A percentile compares a stretch with the other conserved stretches of the same genome.
phyloP scores from a whole-genome alignment of 1,139 yeast genomes.

The Hyphopichia wangnamkhiaoensis region DNA sequence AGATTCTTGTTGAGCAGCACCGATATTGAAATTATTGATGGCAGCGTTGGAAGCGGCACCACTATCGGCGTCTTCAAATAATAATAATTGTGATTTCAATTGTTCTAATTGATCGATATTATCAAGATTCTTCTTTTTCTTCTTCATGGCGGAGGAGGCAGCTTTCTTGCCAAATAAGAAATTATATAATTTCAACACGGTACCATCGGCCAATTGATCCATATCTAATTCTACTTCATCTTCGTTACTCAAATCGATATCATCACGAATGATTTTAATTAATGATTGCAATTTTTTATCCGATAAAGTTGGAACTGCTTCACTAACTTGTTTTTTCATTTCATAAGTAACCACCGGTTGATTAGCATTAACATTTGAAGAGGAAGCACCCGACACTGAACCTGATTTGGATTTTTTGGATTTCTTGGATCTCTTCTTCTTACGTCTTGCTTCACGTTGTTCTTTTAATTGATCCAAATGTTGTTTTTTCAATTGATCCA shows the following conservation, averaged over 20 bases:
- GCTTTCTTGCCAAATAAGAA: conserved; percentile 66
- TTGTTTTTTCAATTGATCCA: conserved; percentile 74
- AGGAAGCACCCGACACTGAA: conserved; percentile 5
- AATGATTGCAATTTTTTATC: conserved; percentile 85
- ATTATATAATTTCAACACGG: conserved; percentile 81
- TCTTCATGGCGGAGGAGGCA: conserved; percentile 32
- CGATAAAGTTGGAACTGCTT: conserved; percentile 74
- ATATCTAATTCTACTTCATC: conserved; percentile 90
- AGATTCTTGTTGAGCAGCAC: conserved; percentile 37
- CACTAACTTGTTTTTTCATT: conserved; percentile 94
- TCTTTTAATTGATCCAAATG: conserved; percentile 59
- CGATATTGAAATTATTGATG: conserved; percentile 27
- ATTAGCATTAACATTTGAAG: conserved; percentile 10
- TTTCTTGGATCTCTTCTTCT: conserved; percentile 47
- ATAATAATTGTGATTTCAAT: conserved; percentile 78
- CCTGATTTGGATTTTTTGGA: conserved; percentile 18
- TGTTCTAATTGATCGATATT: conserved; percentile 80
- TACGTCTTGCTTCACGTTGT: conserved; percentile 46
- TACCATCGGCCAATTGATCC: conserved; percentile 86
- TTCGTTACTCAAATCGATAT: conserved; percentile 76
- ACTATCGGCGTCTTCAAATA: conserved; percentile 58
- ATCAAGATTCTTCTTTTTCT: conserved; percentile 56
- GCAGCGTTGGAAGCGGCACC: conserved; percentile 12
- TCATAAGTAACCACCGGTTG: conserved; percentile 74
- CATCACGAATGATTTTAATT: conserved; percentile 81